phyloP scores from a whole-genome alignment of 192 early-diverging fungal species.

The Rhizophagus clarus region DNA sequence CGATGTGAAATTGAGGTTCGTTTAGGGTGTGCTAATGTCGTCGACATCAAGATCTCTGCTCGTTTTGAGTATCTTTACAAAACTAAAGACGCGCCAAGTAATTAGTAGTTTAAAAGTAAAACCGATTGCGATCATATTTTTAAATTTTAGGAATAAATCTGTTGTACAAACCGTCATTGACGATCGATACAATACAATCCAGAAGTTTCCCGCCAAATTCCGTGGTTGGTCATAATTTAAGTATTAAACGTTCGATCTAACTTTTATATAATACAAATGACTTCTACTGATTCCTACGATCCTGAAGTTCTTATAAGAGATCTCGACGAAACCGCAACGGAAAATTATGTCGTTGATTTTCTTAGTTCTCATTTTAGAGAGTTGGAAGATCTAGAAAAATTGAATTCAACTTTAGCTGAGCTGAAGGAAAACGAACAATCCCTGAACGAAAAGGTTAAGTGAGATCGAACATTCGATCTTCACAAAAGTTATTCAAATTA shows the following conservation, averaged over 20 bases:
- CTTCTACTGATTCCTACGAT: not conserved
- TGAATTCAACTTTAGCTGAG: conserved; percentile 33
- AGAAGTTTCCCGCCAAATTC: too few species aligned
- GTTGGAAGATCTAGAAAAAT: conserved; percentile 40
- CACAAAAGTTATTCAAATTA: not conserved
- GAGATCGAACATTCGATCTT: too few species aligned
- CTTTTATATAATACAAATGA: too few species aligned
- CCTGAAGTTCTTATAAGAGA: conserved; percentile 1
- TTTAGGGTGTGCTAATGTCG: not conserved
- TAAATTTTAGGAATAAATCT: too few species aligned
- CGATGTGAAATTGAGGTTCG: not conserved
- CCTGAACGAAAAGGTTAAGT: conserved; percentile 35
- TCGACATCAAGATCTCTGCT: not conserved
- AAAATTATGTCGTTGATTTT: conserved; percentile 43
- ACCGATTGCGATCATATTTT: not conserved
- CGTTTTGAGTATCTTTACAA: not conserved
- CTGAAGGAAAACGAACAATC: conserved; percentile 25
- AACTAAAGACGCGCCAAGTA: not conserved
- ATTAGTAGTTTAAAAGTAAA: not conserved
- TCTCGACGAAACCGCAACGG: conserved; percentile 8
- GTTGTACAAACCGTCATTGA: too few species aligned
- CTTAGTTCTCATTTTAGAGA: conserved; percentile 40
- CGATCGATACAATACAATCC: too few species aligned
- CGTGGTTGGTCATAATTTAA: too few species aligned
- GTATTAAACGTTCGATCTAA: too few species aligned